phyloP scores from a whole-genome alignment of 2,329 filamentous ascomycete genomes.

The Alternaria sp. region DNA sequence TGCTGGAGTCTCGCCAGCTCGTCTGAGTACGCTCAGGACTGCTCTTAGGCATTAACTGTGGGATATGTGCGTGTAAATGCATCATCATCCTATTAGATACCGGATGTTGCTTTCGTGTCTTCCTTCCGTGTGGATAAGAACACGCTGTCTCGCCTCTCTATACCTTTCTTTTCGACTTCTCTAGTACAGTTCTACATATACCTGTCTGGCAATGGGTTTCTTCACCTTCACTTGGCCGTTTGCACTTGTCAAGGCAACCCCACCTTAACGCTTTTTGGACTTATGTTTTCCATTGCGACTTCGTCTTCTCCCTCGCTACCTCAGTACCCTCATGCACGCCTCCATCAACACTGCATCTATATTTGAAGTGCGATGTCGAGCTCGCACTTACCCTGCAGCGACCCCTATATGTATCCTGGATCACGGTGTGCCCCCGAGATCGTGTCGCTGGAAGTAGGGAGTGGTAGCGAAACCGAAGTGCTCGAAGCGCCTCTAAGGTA shows the following conservation, averaged over 20 bases:
- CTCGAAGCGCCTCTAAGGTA: neutral
- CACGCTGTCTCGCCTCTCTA: neutral
- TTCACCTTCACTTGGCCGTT: slow-evolving; percentile 1
- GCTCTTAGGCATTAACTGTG: neutral
- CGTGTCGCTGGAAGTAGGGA: neutral
- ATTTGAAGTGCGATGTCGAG: neutral
- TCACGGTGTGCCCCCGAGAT: neutral
- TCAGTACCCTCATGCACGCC: neutral
- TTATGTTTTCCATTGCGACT: neutral
- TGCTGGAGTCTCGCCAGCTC: neutral
- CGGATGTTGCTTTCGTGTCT: neutral
- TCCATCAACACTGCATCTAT: neutral
- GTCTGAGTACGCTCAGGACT: neutral
- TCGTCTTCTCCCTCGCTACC: neutral
- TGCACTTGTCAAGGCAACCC: neutral
- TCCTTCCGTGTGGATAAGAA: neutral
- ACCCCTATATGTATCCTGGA: no score
- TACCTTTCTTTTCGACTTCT: neutral
- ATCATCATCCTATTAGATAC: neutral
- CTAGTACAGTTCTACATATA: neutral
- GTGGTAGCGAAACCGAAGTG: neutral
- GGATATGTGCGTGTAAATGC: neutral
- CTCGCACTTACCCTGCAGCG: neutral
- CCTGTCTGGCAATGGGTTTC: neutral
- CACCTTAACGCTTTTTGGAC: neutral